Base-by-base conservation (phyloP, 805 yeast genomes). In the Candida ortonii region DNA sequence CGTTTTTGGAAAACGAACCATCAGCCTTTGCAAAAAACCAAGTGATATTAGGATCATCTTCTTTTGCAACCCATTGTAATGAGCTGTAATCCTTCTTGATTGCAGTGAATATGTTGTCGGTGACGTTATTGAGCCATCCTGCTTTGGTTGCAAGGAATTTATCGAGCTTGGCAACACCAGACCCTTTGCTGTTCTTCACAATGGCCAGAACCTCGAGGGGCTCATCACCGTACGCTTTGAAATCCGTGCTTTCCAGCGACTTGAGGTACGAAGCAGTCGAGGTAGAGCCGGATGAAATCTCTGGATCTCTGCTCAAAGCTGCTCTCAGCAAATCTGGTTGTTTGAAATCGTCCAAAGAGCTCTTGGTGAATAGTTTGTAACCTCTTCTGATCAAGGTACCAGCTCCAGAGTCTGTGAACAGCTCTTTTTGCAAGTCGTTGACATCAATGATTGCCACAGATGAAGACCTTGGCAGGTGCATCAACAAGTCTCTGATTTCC, bases 321-420 rank as follows among this genome's bases (percentile, higher is more conserved):
- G 71, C 59, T 64, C 95, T 76, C 49, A 93, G 73, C 34, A 78
- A 65, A 55, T 85, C 95, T n/a, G 86, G 76, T 40, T 80, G 76
- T 22, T 67, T 59, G 58, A 89, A 84, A 43, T 84, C 90, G 23
- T 68, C 63, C 35, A 88, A 65, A 15, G 83, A 74, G 52, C 76
- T 73, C 59, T 87, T 78, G 53, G 78, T 80, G 38, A 82, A 61
- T 47, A 93, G 72, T 65, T 86, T 87, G 68, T 90, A 86, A 44
- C 99, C 99, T 64, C 98, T 80, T 74, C 98, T 84, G 53, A 93
- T 88, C 68, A 93, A 73, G 28, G 99, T 93, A 57, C 99, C 99
- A 19, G 98, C 99, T 63, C 99, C 99, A 12, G 96, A 84, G 62
- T 93, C 98, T 25, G 99, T 93, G 67, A 93, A 93, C 55, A 93